Evolutionary conservation across 2,329 filamentous ascomycete species (phyloP).

Genomic region (Alternaria arborescens): DNA sequence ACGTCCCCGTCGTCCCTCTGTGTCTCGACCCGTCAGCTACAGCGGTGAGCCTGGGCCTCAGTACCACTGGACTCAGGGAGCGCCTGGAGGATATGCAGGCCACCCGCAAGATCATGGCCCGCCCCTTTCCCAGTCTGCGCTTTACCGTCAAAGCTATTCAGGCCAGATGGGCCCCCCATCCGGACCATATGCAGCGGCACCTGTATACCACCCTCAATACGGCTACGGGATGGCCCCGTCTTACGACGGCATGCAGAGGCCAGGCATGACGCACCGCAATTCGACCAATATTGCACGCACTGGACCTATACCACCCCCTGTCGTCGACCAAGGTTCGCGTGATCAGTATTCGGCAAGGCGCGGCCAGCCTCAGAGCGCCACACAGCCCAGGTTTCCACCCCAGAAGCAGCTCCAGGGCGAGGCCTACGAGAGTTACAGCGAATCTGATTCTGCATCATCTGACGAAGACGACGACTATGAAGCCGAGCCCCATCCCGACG

Average conservation of each 20-base stretch:
- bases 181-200: constrained; percentile 25
- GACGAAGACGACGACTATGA: constrained; percentile 26
- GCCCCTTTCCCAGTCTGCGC: constrained; percentile 43
- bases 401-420: constrained; percentile 23
- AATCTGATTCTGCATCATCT: constrained; percentile 23
- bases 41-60: constrained; percentile 32
- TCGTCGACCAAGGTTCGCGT: constrained; percentile 36
- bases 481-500: not conserved
- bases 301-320: constrained; percentile 20
- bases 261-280: constrained; percentile 29
- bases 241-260: constrained; percentile 33
- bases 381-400: constrained; percentile 12
- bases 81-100: constrained; percentile 15
- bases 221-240: constrained; percentile 29
- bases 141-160: constrained; percentile 28
- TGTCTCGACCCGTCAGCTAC: constrained; percentile 47
- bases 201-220: constrained; percentile 23
- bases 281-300: constrained; percentile 31
- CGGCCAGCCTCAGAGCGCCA: constrained; percentile 21
- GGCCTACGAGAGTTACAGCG: constrained; percentile 22
- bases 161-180: constrained; percentile 20
- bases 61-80: constrained; percentile 31
- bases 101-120: constrained; percentile 42
- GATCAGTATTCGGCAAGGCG: constrained; percentile 42
- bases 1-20: constrained; percentile 38